A percentile compares a stretch with the other conserved stretches of the same genome.
Evolutionary conservation across 1,139 yeast genomes (phyloP).

Genomic region (Diutina sp.): DNA sequence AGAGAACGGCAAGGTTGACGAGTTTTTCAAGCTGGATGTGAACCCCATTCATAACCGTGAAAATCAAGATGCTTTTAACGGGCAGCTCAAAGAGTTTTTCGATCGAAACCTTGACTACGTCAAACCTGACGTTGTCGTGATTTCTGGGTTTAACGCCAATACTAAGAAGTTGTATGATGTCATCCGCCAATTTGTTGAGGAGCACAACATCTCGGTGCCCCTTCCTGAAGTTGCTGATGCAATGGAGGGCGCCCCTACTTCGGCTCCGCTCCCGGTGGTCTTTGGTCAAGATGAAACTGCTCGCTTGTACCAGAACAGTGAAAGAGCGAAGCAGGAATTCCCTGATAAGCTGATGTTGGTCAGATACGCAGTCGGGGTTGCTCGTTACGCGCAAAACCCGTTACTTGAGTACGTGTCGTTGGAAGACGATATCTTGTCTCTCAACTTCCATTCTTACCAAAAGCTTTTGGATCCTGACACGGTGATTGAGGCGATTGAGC

Average conservation of each 20-base stretch:
- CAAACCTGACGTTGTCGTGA: slow-evolving; percentile 79
- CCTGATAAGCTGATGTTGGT: slow-evolving; percentile 78
- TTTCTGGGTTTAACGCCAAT: slow-evolving; percentile 77
- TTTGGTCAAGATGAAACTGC: slow-evolving; percentile 96
- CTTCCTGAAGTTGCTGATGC: slow-evolving; percentile 32
- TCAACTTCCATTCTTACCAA: slow-evolving; percentile 70
- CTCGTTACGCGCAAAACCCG: slow-evolving; percentile 86
- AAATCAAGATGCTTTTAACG: slow-evolving; percentile 42
- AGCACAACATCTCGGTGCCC: slow-evolving; percentile 42
- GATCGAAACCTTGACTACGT: slow-evolving; percentile 22
- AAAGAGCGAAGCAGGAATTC: slow-evolving; percentile 63
- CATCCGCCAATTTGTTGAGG: slow-evolving; percentile 43
- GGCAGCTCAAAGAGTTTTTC: slow-evolving; percentile 30
- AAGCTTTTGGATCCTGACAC: slow-evolving; percentile 48
- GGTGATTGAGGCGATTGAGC: slow-evolving; percentile 55
- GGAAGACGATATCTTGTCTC: slow-evolving; percentile 58
- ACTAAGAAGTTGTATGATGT: slow-evolving; percentile 50
- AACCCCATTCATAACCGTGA: slow-evolving; percentile 52
- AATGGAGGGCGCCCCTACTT: slow-evolving; percentile 21
- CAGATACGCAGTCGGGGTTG: slow-evolving; percentile 82
- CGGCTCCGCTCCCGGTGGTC: slow-evolving; percentile 32
- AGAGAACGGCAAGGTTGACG: slow-evolving; percentile 70
- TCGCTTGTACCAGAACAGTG: slow-evolving; percentile 71
- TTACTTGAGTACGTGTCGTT: slow-evolving; percentile 76
- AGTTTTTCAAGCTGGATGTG: slow-evolving; percentile 65